Evolutionary conservation across 108 stramenopile species (phyloP), one percentile per base, ranked within the genome.

Genomic region (Seminavis robusta): DNA sequence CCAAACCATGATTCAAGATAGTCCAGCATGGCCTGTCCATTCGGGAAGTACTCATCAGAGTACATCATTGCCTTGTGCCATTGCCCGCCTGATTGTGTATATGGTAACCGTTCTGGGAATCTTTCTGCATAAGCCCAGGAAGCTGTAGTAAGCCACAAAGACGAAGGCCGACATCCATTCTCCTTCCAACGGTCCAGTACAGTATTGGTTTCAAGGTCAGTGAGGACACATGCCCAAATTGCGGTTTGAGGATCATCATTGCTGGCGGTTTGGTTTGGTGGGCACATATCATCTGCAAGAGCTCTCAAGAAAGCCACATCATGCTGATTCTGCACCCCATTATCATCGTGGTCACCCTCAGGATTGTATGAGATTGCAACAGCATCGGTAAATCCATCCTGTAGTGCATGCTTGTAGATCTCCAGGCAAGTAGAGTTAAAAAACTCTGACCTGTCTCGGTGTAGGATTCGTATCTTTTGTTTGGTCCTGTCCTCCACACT

Each of bases 31-130:
- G 45, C 61, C n/a, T 39, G 31, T 43, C 79, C 79, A 10, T 49
- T 38, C 17, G 37, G 10, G 46, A 76, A 80, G 61, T 38, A 76
- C 10, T 52, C 25, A 57, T 80, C 79, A 9, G 45, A 42, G 44
- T 76, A 80, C 11, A 45, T 29, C 33, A 80, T 73, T 0, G 47
- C 41, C 9, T 17, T 9, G 32, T 80, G 79, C 79, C 79, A 80
- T 47, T 80, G 79, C 4, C 64, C 71, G 3, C 40, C 74, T 20
- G 75, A 74, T 55, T 70, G 71, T 21, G 73, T 43, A 39, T 73
- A 76, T 25, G 67, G 67, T 1, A 71, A 33, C 15, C 34, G 29
- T 13, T 63, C 57, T 3, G 33, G 55, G 44, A 70, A 51, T 1
- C 63, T 15, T 3, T 40, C 26, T 4, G 74, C 75, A 74, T 75